Evolutionary conservation across 805 yeast genomes (phyloP), one percentile per base, ranked within the genome.

Genomic region (Yarrowia porcina): DNA sequence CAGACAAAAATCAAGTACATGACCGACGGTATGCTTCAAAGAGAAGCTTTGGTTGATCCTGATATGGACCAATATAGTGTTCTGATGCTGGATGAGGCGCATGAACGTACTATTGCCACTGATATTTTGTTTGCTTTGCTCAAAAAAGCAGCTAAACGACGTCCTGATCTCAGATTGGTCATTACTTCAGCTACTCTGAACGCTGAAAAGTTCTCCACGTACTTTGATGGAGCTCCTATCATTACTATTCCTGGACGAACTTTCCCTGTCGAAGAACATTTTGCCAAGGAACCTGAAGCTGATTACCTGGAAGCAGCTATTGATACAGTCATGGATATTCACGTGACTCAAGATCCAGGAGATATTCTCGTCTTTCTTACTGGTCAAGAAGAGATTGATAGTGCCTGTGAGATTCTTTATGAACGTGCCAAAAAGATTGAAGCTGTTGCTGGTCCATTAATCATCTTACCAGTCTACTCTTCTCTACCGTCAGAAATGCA

Each of bases 121-220:
- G 99, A 93, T 74, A 80, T 84, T 10, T 71, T 93, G 9, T 77
- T 93, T 59, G 96, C 97, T 0, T 76, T 94, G 36, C 74, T 93
- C 32, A 93, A 93, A 67, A 89, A 87, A 65, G 82, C 90, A 0
- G 71, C 82, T 1, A 76, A 76, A 21, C 74, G 83, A 42, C 77
- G 97, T 61, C 82, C 86, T 0, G 96, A 89, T 65, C 76, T 94
- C 62, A 84, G 85, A 67, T 69, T 94, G 4, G 77, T 94, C 18
- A 87, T 94, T 28, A 91, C 97, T 0, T 91, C 97, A 3, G 99
- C 99, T 0, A 94, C 99, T 0, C 86, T 94, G 74, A 93, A 94
- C 74, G 96, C 99, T 0, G 82, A 84, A 61, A 88, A 88, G 69
- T 94, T 94, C 71, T 86, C 97, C 20, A 79, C 80, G 4, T 94